Base-by-base conservation (phyloP, 2,329 filamentous ascomycete species). In the Tolypocladium guangdongense region DNA sequence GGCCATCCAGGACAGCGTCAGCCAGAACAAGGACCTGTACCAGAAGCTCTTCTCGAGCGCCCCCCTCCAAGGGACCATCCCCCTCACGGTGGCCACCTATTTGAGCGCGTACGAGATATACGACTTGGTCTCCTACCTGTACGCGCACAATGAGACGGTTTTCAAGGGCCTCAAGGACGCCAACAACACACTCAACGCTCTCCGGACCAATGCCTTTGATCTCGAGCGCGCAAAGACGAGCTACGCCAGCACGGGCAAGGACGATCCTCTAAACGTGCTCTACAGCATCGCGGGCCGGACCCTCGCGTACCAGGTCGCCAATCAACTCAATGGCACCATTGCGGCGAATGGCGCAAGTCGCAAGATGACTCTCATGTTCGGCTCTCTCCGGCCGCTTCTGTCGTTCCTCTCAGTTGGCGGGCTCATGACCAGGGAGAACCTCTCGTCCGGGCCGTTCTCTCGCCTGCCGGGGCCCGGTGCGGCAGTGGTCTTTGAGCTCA, bases 401-500 rank as follows among this genome's bases (percentile, higher is more conserved):
- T 70, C 78, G 20, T 82, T 83, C 59, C 78, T 80, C 58, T 67
- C 73, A 1, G 67, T 83, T 3, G 66, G 75, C 0, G 66, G 69
- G 0, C 71, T 83, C 8, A 71, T 71, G 5, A 73, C 72, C 49
- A 62, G 66, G 0, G 65, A 81, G 51, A 82, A 83, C 63, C 75
- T 70, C n/a, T 74, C 78, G 4, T 72, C 64, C 47, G 63, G 55
- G 35, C 64, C 58, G 58, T 67, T 70, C 51, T 63, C 63, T 4
- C 57, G 55, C 2, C 55, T 82, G 16, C 83, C 87, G 0, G 77
- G 84, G 58, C 88, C 90, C 38, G 90, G 89, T 0, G 84, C 83
- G 1, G 78, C 81, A 41, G 85, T 95, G 77, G 74, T 80, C 0
- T 90, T 93, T 64, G 90, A 96, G 70, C 66, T 84, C 20, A 66